Percentiles rank a stretch among this genome's conserved stretches.
phyloP scores from a whole-genome alignment of 1,284 basidiomycete species.

The Papiliotrema terrestris region DNA sequence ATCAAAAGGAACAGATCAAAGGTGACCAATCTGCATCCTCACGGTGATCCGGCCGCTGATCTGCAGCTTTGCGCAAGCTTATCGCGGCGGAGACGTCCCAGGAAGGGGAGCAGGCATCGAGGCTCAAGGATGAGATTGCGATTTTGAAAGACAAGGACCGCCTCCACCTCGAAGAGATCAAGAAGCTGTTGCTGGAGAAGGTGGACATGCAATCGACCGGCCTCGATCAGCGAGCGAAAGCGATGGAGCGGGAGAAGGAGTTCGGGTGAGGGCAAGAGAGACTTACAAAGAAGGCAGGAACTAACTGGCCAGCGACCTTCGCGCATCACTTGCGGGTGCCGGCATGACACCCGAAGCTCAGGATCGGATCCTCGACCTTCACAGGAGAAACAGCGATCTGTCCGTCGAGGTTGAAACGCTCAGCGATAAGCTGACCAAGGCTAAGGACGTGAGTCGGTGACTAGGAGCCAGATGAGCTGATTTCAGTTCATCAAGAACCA shows the following conservation, averaged over 20 bases:
- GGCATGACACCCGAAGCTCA: conserved; percentile 78
- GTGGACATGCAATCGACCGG: conserved; percentile 82
- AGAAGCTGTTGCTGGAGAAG: conserved; percentile 80
- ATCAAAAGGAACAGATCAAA: conserved; percentile 43
- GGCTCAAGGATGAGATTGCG: conserved; percentile 65
- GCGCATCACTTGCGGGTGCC: conserved; percentile 66
- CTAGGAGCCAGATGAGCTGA: not conserved
- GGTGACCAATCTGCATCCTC: not conserved
- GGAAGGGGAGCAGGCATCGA: conserved; percentile 65
- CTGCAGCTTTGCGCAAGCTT: conserved; percentile 75
- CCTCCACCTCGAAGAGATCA: conserved; percentile 89
- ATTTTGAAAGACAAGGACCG: conserved; percentile 76
- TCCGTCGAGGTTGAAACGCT: conserved; percentile 68
- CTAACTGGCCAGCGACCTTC: conserved; percentile 66
- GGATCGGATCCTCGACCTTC: conserved; percentile 66
- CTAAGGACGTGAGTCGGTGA: conserved; percentile 59
- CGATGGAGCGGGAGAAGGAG: conserved; percentile 61
- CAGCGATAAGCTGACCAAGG: conserved; percentile 76
- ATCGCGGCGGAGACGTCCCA: conserved; percentile 80
- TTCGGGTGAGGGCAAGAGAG: conserved; percentile 35
- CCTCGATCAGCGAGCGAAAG: conserved; percentile 75
- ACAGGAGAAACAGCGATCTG: conserved; percentile 69
- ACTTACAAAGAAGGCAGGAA: no score
- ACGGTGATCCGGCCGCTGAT: conserved; percentile 18
- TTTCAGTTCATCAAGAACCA: conserved; percentile 83